Conservation (phyloP, 306 rosid genomes). For the Medicago ruthenica region DNA sequence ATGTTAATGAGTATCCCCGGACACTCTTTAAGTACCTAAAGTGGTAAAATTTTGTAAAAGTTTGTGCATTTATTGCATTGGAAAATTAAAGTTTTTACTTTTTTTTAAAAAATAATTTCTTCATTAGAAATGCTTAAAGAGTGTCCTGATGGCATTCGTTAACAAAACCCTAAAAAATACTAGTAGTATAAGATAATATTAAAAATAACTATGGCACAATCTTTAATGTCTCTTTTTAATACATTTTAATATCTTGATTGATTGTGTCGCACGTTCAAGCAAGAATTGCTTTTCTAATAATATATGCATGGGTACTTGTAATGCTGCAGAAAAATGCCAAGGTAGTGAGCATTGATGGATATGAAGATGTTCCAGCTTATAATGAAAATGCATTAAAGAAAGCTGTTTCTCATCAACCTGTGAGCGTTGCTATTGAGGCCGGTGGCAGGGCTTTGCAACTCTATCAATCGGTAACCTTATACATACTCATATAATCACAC, state of each 20-base stretch:
- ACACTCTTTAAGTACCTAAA: no score
- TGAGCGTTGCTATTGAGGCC: conserved; percentile 60
- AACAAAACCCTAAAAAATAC: no score
- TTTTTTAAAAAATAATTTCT: no score
- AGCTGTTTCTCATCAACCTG: conserved; percentile 59
- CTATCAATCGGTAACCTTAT: conserved; percentile 51
- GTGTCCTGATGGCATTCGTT: no score
- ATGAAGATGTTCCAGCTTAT: conserved; percentile 76
- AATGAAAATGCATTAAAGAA: conserved; percentile 61
- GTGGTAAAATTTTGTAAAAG: no score
- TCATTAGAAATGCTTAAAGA: no score
- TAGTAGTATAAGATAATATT: neutral
- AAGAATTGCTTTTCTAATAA: conserved; percentile 14
- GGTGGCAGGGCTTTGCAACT: conserved; percentile 74
- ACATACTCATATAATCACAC: neutral
- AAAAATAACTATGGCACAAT: neutral
- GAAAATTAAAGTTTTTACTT: no score
- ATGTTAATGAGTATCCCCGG: no score
- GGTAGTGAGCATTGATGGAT: conserved; percentile 79
- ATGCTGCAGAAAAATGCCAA: conserved; percentile 57
- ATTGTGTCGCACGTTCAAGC: neutral
- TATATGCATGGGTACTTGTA: neutral
- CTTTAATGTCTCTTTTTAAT: neutral
- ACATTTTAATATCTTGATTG: neutral
- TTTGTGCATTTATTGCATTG: no score